Conservation (phyloP, 805 yeast genomes). For the Wickerhamiella slavikovae region DNA sequence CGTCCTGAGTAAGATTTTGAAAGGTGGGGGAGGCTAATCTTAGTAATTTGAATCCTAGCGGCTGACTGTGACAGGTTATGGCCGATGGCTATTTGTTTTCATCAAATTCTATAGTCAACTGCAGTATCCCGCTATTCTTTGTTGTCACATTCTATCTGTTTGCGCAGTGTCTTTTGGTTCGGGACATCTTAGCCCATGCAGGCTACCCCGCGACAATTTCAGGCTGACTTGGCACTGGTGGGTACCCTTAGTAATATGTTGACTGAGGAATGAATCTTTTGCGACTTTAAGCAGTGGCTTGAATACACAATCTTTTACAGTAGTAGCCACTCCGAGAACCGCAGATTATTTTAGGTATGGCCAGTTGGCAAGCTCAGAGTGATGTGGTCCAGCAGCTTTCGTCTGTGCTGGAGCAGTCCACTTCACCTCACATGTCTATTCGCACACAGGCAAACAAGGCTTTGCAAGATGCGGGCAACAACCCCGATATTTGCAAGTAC, state of each 20-base stretch:
- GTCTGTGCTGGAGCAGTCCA: conserved; percentile 46
- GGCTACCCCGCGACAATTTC: neutral
- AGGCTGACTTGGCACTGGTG: neutral
- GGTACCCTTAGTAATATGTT: neutral
- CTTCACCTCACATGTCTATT: conserved; percentile 33
- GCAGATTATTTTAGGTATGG: no score
- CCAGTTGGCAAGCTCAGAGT: conserved; percentile 50
- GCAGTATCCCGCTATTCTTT: no score
- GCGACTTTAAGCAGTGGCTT: neutral
- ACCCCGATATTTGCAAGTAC: conserved; percentile 68
- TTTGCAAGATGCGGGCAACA: conserved; percentile 42
- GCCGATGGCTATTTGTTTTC: no score
- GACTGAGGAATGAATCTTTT: neutral
- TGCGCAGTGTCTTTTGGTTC: no score
- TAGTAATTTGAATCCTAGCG: no score
- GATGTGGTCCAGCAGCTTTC: conserved; percentile 43
- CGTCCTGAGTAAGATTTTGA: no score
- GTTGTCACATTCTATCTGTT: no score
- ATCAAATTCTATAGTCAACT: no score
- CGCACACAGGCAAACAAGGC: conserved; percentile 56
- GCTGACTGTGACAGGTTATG: no score
- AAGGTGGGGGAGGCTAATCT: no score
- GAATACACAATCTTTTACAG: neutral
- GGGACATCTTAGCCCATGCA: no score
- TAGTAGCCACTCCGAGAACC: no score